Conservation (phyloP, 257 asterid genomes). For the Solanum boliviense region DNA sequence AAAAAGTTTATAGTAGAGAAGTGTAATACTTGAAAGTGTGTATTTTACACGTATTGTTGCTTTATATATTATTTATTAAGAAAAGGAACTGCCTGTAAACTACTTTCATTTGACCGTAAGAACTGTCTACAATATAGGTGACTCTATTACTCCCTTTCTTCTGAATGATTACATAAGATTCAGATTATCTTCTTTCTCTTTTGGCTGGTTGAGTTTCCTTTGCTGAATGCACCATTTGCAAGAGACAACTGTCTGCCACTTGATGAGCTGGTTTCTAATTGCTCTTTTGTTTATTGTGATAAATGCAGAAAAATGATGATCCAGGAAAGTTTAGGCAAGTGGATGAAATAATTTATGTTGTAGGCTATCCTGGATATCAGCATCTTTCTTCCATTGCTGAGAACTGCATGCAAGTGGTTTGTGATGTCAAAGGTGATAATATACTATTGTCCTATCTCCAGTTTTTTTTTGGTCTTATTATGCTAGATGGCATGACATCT, state of each 20-base stretch:
- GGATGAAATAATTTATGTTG: conserved; percentile 69
- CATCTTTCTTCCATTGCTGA: conserved; percentile 55
- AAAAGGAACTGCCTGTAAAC: background rate
- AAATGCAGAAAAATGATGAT: conserved; percentile 66
- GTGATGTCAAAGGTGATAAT: conserved; percentile 76
- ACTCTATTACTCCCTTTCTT: background rate
- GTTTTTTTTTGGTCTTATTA: background rate
- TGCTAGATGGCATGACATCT: background rate
- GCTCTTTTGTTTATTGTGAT: background rate
- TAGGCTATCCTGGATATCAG: conserved; percentile 69
- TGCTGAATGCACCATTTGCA: background rate
- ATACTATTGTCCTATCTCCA: background rate
- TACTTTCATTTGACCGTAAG: background rate
- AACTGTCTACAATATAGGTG: background rate
- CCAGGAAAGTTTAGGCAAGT: conserved; percentile 90
- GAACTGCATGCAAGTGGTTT: conserved; percentile 71
- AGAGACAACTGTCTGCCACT: background rate
- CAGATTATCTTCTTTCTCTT: background rate
- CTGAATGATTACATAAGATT: background rate
- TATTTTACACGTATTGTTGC: background rate
- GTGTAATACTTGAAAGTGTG: background rate
- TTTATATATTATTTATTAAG: background rate
- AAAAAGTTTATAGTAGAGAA: background rate
- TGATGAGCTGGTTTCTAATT: background rate
- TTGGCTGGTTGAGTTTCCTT: background rate